Evolutionary conservation across 768 basidiomycete genomes (phyloP).

Genomic region (Mycena kentingensis): DNA sequence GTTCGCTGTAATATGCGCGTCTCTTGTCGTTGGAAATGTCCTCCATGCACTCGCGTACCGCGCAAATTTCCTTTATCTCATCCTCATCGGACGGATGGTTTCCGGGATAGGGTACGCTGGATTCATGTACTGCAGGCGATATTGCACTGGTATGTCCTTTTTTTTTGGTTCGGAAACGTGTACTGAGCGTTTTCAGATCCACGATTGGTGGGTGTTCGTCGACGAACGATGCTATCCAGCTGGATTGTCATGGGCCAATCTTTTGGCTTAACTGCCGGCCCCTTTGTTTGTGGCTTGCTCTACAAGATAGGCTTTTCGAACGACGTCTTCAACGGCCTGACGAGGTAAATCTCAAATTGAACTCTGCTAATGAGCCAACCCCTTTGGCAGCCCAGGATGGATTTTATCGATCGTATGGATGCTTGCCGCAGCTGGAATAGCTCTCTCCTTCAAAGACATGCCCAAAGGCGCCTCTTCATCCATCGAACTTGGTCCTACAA

Average conservation of each 20-base stretch:
- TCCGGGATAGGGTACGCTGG: constrained; percentile 39
- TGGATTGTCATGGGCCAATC: constrained; percentile 53
- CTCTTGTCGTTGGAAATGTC: background rate
- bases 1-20: background rate
- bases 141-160: constrained; percentile 36
- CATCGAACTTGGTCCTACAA: constrained; percentile 3
- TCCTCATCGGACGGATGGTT: constrained; percentile 48
- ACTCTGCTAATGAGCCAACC: background rate
- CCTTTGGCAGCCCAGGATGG: constrained; percentile 46
- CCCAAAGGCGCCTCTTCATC: constrained; percentile 5
- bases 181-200: constrained; percentile 31
- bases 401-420: constrained; percentile 44
- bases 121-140: constrained; percentile 51
- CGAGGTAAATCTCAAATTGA: constrained; percentile 20
- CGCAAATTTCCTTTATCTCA: constrained; percentile 38
- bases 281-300: constrained; percentile 51
- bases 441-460: constrained; percentile 31
- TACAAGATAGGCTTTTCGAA: constrained; percentile 50
- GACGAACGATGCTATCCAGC: constrained; percentile 49
- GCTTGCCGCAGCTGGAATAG: constrained; percentile 39
- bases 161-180: background rate
- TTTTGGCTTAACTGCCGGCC: constrained; percentile 48
- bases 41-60: constrained; percentile 2
- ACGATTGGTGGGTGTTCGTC: constrained; percentile 40
- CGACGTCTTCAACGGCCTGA: constrained; percentile 51